A percentile compares a stretch with the other conserved stretches of the same genome.
These are phyloP conservation scores for Trichosporon coremiiforme DNA, from an alignment of 1,284 basidiomycete genomes.

Conservation along the genomic window DNA sequence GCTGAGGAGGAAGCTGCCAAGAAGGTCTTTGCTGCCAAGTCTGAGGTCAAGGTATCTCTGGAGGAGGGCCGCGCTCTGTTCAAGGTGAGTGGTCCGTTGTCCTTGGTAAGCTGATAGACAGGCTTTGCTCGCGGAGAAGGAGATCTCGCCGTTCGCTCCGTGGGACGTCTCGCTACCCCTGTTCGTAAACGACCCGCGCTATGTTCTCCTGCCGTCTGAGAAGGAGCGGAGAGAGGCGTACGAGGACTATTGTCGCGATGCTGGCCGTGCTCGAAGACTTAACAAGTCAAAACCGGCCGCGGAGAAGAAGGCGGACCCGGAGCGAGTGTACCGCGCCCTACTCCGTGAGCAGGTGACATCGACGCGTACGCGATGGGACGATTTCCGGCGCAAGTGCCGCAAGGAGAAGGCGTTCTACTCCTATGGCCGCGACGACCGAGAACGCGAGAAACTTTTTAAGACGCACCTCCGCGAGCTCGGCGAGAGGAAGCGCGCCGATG, in stretches of 20 bases:
- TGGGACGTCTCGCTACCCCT: conserved; percentile 91
- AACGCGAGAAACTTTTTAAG: conserved; percentile 87
- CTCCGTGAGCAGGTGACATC: conserved; percentile 81
- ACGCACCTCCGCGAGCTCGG: conserved; percentile 81
- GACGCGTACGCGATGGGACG: conserved; percentile 84
- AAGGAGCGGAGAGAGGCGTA: conserved; percentile 85
- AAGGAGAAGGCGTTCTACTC: conserved; percentile 86
- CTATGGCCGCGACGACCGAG: conserved; percentile 87
- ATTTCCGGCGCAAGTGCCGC: conserved; percentile 84
- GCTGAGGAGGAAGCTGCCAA: conserved; percentile 55
- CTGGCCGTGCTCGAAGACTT: conserved; percentile 76
- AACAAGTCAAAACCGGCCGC: conserved; percentile 53
- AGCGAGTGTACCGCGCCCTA: conserved; percentile 77
- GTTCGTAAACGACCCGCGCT: conserved; percentile 89
- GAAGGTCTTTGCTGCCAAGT: conserved; percentile 68
- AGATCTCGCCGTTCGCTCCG: conserved; percentile 90
- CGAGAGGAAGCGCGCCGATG: conserved; percentile 79
- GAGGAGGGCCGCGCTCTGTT: conserved; percentile 92
- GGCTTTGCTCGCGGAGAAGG: conserved; percentile 83
- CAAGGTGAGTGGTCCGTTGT: conserved; percentile 66
- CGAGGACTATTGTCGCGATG: conserved; percentile 92
- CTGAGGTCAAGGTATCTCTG: conserved; percentile 74
- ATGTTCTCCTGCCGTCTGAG: conserved; percentile 79
- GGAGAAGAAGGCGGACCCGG: conserved; percentile 61
- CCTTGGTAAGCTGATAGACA: conserved; percentile 55